These are phyloP conservation scores for Cryptosporidium ryanae DNA, from an alignment of 169 alveolate species.

Conservation along the genomic window DNA sequence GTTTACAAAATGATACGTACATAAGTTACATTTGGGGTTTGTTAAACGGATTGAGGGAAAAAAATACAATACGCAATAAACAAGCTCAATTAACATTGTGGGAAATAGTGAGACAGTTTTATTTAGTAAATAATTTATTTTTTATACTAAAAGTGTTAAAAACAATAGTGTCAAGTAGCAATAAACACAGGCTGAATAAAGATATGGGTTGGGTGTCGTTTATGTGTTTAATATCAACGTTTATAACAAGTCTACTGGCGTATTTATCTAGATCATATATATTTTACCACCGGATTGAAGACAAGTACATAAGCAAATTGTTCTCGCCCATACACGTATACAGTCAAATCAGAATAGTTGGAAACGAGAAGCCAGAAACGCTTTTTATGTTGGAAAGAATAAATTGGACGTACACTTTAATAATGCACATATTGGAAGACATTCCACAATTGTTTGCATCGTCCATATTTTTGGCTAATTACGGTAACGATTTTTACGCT, in stretches of 20 bases:
- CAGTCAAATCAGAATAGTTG: slow-evolving; percentile 34
- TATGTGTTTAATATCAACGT: slow-evolving; percentile 48
- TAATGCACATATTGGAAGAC: slow-evolving; percentile 64
- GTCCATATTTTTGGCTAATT: slow-evolving; percentile 44
- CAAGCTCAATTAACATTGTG: slow-evolving; percentile 63
- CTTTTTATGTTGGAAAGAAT: slow-evolving; percentile 57
- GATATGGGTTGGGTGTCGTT: slow-evolving; percentile 73
- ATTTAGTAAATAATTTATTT: slow-evolving; percentile 39
- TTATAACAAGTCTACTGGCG: slow-evolving; percentile 29
- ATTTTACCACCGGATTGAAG: slow-evolving; percentile 48
- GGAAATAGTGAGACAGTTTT: slow-evolving; percentile 58
- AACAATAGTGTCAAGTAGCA: slow-evolving; percentile 30
- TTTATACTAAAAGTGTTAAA: slow-evolving; percentile 49
- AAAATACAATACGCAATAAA: slow-evolving; percentile 39
- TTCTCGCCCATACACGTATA: slow-evolving; percentile 64
- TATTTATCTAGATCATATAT: slow-evolving; percentile 46
- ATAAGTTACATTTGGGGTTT: slow-evolving; percentile 41
- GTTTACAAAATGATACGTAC: not conserved
- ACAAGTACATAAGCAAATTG: slow-evolving; percentile 2
- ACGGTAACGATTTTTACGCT: slow-evolving; percentile 67
- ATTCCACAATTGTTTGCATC: slow-evolving; percentile 69
- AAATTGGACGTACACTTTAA: slow-evolving; percentile 61
- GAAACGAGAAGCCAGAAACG: slow-evolving; percentile 45
- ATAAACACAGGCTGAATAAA: slow-evolving; percentile 25
- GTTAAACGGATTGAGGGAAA: slow-evolving; percentile 27